phyloP scores from a whole-genome alignment of 371 early-diverging fungal genomes.

The Basidiobolus meristosporus region DNA sequence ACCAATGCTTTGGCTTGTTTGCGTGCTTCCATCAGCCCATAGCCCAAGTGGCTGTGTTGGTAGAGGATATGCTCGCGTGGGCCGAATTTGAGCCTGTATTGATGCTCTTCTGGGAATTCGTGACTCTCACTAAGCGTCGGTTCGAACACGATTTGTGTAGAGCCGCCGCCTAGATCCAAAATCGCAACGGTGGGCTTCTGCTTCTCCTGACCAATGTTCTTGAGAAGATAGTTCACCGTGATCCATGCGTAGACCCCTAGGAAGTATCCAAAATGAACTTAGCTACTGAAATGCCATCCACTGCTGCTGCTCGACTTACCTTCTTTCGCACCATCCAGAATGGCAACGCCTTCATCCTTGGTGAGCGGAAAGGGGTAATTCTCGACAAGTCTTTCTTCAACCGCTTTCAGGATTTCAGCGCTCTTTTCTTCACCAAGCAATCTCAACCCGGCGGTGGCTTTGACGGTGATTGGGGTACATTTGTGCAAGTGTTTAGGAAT shows the following conservation, averaged over 20 bases:
- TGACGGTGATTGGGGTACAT: constrained; percentile 85
- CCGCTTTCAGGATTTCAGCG: constrained; percentile 44
- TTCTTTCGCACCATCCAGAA: constrained; percentile 93
- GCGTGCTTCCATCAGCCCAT: constrained; percentile 75
- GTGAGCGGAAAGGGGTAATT: constrained; percentile 73
- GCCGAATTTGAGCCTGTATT: constrained; percentile 45
- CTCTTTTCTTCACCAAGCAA: constrained; percentile 46
- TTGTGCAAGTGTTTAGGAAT: constrained; percentile 50
- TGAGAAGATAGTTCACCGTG: constrained; percentile 81
- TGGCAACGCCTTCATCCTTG: constrained; percentile 42
- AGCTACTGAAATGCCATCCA: no score
- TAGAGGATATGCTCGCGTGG: constrained; percentile 55
- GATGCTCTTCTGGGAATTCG: constrained; percentile 44
- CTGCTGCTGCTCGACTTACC: no score
- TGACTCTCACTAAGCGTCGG: constrained; percentile 34
- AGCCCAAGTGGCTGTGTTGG: constrained; percentile 86
- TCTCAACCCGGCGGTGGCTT: constrained; percentile 91
- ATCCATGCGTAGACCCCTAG: constrained; percentile 97
- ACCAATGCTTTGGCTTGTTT: constrained; percentile 15
- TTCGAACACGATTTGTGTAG: constrained; percentile 92
- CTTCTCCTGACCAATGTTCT: constrained; percentile 19
- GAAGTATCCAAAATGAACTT: no score
- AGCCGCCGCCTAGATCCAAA: constrained; percentile 93
- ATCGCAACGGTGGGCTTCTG: constrained; percentile 61
- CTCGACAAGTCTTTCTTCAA: constrained; percentile 35